Percentiles rank a stretch among this genome's conserved stretches.
Conservation (phyloP, 2,329 filamentous ascomycete species). For the Ceratocystiopsis sp. region DNA sequence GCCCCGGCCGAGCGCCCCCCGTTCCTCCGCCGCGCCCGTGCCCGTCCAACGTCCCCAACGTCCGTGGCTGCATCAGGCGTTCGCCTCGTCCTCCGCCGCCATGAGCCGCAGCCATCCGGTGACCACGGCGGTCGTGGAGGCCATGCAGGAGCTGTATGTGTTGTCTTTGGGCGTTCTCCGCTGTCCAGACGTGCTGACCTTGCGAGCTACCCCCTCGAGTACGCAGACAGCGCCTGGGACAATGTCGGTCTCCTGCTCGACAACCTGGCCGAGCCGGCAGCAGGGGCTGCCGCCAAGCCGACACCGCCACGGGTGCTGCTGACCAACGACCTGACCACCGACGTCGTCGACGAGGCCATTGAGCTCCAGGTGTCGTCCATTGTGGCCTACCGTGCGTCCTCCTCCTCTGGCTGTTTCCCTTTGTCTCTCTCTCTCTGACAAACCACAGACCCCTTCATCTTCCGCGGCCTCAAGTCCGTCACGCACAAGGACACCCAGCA, state of each 20-base stretch:
- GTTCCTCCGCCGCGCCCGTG: no score
- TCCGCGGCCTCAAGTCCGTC: slow-evolving; percentile 77
- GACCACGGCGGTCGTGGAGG: slow-evolving; percentile 1
- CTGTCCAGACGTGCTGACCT: no score
- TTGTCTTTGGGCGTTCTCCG: no score
- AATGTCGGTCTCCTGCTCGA: slow-evolving; percentile 73
- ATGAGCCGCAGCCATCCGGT: no score
- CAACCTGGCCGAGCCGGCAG: slow-evolving; percentile 17
- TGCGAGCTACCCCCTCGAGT: slow-evolving; percentile 70
- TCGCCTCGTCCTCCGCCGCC: no score
- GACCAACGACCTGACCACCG: slow-evolving; percentile 79
- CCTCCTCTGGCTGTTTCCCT: background rate
- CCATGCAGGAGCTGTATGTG: slow-evolving; percentile 4
- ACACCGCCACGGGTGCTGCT: slow-evolving; percentile 26
- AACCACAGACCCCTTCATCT: slow-evolving; percentile 75
- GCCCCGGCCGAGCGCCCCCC: no score
- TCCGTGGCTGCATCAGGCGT: no score
- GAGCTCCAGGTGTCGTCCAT: slow-evolving; percentile 58
- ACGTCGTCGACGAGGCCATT: slow-evolving; percentile 83
- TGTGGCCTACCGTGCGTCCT: slow-evolving; percentile 66
- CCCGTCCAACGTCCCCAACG: no score
- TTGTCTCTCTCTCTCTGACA: slow-evolving; percentile 2
- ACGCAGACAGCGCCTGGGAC: slow-evolving; percentile 85
- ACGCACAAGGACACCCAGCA: slow-evolving; percentile 78
- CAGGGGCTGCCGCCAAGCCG: slow-evolving; percentile 11